Conservation (phyloP, 768 basidiomycete genomes). For the Xerocomus brunneocitrinus region DNA sequence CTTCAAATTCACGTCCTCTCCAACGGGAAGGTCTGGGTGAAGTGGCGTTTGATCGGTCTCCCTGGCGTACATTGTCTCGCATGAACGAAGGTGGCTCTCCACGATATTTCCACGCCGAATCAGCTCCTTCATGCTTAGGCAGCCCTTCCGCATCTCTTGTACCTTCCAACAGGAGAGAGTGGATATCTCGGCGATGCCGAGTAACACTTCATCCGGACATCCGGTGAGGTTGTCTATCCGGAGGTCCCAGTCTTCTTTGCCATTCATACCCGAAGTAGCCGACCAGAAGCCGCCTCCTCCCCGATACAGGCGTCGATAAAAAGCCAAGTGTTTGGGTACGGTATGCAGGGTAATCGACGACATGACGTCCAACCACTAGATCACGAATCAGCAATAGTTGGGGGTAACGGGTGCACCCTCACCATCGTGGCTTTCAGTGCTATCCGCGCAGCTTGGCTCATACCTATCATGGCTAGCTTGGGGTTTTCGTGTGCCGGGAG, state of each 20-base stretch:
- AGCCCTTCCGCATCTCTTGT: constrained; percentile 56
- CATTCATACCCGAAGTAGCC: constrained; percentile 27
- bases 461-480: constrained; percentile 49
- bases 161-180: constrained; percentile 72
- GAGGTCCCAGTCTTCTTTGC: constrained; percentile 40
- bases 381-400: constrained; percentile 14
- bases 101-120: constrained; percentile 68
- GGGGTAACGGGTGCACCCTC: constrained; percentile 29
- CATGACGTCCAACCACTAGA: constrained; percentile 76
- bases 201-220: constrained; percentile 73
- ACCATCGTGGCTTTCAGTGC: constrained; percentile 73
- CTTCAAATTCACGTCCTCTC: constrained; percentile 15
- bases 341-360: constrained; percentile 57
- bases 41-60: constrained; percentile 34
- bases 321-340: constrained; percentile 58
- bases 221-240: constrained; percentile 69
- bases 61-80: constrained; percentile 28
- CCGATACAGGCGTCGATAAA: constrained; percentile 66
- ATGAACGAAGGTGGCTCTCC: constrained; percentile 57
- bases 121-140: constrained; percentile 70
- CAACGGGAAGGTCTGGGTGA: constrained; percentile 37
- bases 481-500: constrained; percentile 63
- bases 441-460: constrained; percentile 51
- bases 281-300: constrained; percentile 45
- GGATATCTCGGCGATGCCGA: constrained; percentile 73